Evolutionary conservation across 73 alveolate species (phyloP), one percentile per base, ranked within the genome.

Genomic region (Diophrys sp.): DNA sequence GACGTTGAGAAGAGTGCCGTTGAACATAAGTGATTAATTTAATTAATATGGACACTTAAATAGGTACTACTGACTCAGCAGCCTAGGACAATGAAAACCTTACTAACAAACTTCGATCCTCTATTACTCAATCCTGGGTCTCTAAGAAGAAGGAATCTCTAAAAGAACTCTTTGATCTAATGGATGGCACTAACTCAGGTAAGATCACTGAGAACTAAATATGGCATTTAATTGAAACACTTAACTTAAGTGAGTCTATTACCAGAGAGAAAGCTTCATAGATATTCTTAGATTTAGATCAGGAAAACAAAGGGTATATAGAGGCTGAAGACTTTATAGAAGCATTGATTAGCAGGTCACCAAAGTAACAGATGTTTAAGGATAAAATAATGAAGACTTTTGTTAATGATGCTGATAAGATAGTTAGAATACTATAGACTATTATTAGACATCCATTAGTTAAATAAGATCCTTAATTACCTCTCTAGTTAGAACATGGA

Each of bases 131-230:
- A 29, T 23, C 23, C 1, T 23, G 56, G 23, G 24, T 18, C 11
- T 68, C 1, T 26, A 68, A 2, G 75, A 68, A 31, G 29, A 68
- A 68, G 29, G 25, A 44, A 68, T 25, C 54, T 2, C 56, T 68
- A 68, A 31, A 18, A 28, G 75, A 31, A 26, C 55, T 68, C 75
- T 5, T 23, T 68, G 55, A 18, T 31, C 2, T 68, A 5, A 26
- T 68, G 5, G 75, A 68, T 55, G 29, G 55, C 5, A 24, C 23
- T 14, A 68, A 68, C 44, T n/a, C 34, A 68, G 75, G 75, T 23
- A 23, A 23, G 24, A 25, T 68, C 1, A 25, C 34, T 2, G 75
- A 26, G 24, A 31, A 68, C 5, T 2, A 18, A 5, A 25, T 68
- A 29, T 68, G 75, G 75, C 1, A 29, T 25, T 1, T 31, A 5